Percentiles rank a stretch among this genome's conserved stretches.
phyloP scores from a whole-genome alignment of 805 yeast species.

The Wickerhamomyces bovis region DNA sequence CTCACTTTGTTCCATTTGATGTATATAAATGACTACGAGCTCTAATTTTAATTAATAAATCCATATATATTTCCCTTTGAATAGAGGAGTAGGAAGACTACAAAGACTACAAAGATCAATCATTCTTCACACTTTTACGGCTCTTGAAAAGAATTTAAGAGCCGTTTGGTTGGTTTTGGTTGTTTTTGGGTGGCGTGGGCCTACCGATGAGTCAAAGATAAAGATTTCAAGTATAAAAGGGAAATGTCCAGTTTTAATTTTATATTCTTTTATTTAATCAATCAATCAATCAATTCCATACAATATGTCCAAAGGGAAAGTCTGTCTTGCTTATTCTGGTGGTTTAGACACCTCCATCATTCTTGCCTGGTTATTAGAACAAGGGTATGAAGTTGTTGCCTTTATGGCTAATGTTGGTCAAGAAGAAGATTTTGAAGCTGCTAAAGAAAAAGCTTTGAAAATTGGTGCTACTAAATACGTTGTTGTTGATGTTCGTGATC shows the following conservation, averaged over 20 bases:
- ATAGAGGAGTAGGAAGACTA: too few relatives aligned
- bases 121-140: too few relatives aligned
- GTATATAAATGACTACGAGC: too few relatives aligned
- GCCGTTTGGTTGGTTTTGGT: too few relatives aligned
- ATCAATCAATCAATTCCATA: not conserved
- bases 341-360: slow-evolving; percentile 98
- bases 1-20: too few relatives aligned
- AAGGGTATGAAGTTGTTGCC: slow-evolving; percentile 97
- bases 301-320: slow-evolving; percentile 93
- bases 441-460: slow-evolving; percentile 90
- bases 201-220: not conserved
- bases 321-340: slow-evolving; percentile 98
- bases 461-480: slow-evolving; percentile 97
- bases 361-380: slow-evolving; percentile 95
- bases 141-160: slow-evolving; percentile 1
- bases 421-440: slow-evolving; percentile 98
- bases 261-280: too few relatives aligned
- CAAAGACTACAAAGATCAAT: too few relatives aligned
- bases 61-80: too few relatives aligned
- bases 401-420: slow-evolving; percentile 98
- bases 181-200: too few relatives aligned
- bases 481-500: slow-evolving; percentile 88
- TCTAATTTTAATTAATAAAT: too few relatives aligned
- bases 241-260: too few relatives aligned
- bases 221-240: too few relatives aligned